Percentiles rank a stretch among this genome's conserved stretches.
Evolutionary conservation across 1,284 basidiomycete species (phyloP).

Genomic region (Chalciporus sp.): DNA sequence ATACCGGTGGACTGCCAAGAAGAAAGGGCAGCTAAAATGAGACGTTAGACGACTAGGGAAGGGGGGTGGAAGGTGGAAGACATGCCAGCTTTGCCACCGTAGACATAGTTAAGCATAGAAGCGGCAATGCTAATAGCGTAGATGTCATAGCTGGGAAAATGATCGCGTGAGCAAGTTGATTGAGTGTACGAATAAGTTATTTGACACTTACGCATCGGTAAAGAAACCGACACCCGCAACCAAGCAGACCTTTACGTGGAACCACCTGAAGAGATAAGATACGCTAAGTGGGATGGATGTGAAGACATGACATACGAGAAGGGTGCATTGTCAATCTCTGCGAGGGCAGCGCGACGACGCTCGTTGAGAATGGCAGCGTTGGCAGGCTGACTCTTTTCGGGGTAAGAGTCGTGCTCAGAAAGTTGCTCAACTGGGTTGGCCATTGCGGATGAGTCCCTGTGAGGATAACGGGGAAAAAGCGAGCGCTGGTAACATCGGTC

Average conservation of each 20-base stretch:
- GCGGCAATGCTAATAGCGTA: slow-evolving; percentile 80
- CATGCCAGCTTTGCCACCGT: slow-evolving; percentile 49
- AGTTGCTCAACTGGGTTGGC: slow-evolving; percentile 19
- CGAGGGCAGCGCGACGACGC: slow-evolving; percentile 69
- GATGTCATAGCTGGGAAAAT: slow-evolving; percentile 58
- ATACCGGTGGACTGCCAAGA: slow-evolving; percentile 71
- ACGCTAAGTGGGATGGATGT: not conserved
- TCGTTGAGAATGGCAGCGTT: slow-evolving; percentile 37
- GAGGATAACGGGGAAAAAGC: not conserved
- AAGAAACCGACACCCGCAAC: slow-evolving; percentile 84
- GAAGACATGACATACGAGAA: slow-evolving; percentile 53
- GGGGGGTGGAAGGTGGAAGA: not conserved
- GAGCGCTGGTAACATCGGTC: not conserved
- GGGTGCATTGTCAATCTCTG: slow-evolving; percentile 75
- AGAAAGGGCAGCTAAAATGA: slow-evolving; percentile 39
- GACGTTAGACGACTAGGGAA: not conserved
- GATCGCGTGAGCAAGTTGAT: not conserved
- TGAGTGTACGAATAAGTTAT: not conserved
- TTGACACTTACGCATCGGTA: slow-evolving; percentile 68
- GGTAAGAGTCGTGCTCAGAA: slow-evolving; percentile 34
- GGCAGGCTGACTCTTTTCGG: slow-evolving; percentile 22
- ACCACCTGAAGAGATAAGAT: slow-evolving; percentile 44
- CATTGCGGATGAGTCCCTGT: slow-evolving; percentile 15
- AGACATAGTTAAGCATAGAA: slow-evolving; percentile 77
- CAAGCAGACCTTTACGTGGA: slow-evolving; percentile 71